Evolutionary conservation across 2,329 filamentous ascomycete genomes (phyloP), one percentile per base, ranked within the genome.

Genomic region (Chaetomium olivaceum): DNA sequence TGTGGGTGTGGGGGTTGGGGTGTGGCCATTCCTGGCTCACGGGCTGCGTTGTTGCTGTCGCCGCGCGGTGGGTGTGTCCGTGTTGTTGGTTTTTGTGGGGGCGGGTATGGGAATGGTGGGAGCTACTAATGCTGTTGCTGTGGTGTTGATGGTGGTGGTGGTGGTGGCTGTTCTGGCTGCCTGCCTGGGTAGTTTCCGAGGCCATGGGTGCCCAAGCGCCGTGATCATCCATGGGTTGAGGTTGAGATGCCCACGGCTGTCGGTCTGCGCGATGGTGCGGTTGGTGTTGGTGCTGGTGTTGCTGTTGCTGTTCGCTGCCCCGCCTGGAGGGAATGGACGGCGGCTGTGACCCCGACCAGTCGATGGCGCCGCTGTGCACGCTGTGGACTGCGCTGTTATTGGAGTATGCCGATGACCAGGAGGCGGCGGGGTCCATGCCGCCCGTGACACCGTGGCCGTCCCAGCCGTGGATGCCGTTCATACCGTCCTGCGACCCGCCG

Each of bases 381-480:
- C 19, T 14, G 11, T 63, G 56, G 33, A 23, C 27, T 23, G 11
- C 54, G 62, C 27, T 46, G 39, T n/a, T 5, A 25, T 27, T 19
- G 11, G 63, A 21, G 21, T 61, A 62, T 14, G 51, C 55, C n/a
- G 60, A 56, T 16, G 62, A 43, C 62, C 63, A 63, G 2, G 63
- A 25, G 33, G 61, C 23, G 9, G 50, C 29, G 2, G 64, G 8
- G n/a, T 51, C 58, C 19, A 62, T 29, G 43, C 52, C 46, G 25
- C 57, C 33, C 4, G 19, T 50, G 25, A 59, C 16, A 11, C 54
- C 52, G 21, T 58, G 39, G 46, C 46, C 19, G 19, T 52, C 46
- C 62, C 58, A 64, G 62, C 61, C 23, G 56, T 63, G 36, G 7
- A 62, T 50, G 33, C 61, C 60, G 54, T 63, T 27, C 4, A 61